These are phyloP conservation scores for Marasmius oreades DNA, from an alignment of 1,284 basidiomycete species.

Conservation along the genomic window DNA sequence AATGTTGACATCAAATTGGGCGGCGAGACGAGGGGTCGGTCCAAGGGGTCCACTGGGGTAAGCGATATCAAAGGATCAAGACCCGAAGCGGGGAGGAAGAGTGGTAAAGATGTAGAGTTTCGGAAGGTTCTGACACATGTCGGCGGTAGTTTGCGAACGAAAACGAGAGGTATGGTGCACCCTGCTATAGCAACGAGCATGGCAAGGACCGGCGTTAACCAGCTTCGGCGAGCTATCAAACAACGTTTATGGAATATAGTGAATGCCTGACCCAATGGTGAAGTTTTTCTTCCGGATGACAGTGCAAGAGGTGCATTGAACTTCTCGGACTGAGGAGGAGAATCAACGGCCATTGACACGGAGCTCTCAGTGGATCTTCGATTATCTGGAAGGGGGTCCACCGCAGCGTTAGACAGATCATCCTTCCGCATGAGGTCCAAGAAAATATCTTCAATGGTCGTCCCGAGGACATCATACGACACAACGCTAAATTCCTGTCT, in stretches of 20 bases:
- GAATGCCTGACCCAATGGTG: constrained; percentile 54
- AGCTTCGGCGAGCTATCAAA: constrained; percentile 64
- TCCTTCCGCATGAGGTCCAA: constrained; percentile 58
- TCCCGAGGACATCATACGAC: constrained; percentile 66
- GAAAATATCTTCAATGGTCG: constrained; percentile 81
- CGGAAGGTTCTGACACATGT: constrained; percentile 43
- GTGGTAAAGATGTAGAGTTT: constrained; percentile 33
- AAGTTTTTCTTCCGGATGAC: constrained; percentile 46
- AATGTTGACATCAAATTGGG: constrained; percentile 42
- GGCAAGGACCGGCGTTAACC: constrained; percentile 61
- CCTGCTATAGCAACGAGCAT: constrained; percentile 63
- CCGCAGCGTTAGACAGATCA: not conserved
- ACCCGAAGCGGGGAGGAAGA: constrained; percentile 46
- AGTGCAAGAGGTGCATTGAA: constrained; percentile 31
- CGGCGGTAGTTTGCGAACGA: constrained; percentile 47
- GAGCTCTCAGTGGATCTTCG: constrained; percentile 3
- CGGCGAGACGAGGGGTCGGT: constrained; percentile 39
- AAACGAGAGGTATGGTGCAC: constrained; percentile 62
- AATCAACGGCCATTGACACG: not conserved
- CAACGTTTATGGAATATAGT: constrained; percentile 73
- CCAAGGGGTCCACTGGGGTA: constrained; percentile 15
- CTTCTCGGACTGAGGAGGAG: not conserved
- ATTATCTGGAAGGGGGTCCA: not conserved
- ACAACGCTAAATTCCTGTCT: constrained; percentile 34
- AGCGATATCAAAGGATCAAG: constrained; percentile 22